Percentiles rank a stretch among this genome's conserved stretches.
phyloP scores from a whole-genome alignment of 169 alveolate species.

The Perkinsus chesapeaki region DNA sequence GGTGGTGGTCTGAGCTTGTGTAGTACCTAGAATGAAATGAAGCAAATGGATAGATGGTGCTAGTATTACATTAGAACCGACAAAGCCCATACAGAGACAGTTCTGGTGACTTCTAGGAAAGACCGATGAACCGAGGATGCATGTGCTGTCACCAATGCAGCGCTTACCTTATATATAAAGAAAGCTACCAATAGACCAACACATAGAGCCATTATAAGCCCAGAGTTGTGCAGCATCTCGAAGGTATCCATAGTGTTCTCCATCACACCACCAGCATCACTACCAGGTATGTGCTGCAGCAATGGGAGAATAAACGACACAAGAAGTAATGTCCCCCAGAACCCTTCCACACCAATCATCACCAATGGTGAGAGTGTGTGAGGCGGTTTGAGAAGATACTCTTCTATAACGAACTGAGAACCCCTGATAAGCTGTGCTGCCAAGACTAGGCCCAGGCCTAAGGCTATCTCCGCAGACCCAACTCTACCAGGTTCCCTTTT shows the following conservation, averaged over 20 bases:
- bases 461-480: not conserved
- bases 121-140: not conserved
- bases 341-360: not conserved
- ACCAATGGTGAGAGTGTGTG: not conserved
- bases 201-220: not conserved
- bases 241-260: not conserved
- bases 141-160: not conserved
- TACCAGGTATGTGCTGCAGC: not conserved
- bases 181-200: not conserved
- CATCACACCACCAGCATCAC: not conserved
- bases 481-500: not conserved
- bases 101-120: not conserved
- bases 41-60: no score
- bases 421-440: not conserved
- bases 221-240: not conserved
- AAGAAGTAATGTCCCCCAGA: not conserved
- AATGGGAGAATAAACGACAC: not conserved
- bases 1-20: not conserved
- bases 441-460: not conserved
- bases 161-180: not conserved
- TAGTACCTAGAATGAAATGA: not conserved
- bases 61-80: not conserved
- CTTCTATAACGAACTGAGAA: conserved; percentile 7
- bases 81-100: not conserved
- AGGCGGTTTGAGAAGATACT: conserved; percentile 8